Evolutionary conservation across 2,329 filamentous ascomycete genomes (phyloP), one percentile per base, ranked within the genome.

Genomic region (Coleophoma cylindrospora): DNA sequence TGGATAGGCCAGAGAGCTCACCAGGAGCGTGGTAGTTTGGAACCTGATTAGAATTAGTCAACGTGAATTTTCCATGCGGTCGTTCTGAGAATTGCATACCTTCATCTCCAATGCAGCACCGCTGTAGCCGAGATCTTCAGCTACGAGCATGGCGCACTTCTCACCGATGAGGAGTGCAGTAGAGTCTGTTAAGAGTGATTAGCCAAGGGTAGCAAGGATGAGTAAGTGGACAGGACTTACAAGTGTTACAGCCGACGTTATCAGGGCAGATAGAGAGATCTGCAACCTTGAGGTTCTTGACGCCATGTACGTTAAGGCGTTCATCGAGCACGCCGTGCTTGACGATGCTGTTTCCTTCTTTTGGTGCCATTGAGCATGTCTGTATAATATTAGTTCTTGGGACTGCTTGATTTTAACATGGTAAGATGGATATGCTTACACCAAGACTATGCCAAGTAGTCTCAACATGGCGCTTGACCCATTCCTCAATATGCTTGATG

Each of bases 311-410:
- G 58, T 89, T 90, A 50, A 91, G 76, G 52, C 86, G 80, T 68
- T 89, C 85, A 63, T 91, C 87, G 36, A 91, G 70, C 0, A 91
- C 87, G 52, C 87, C 87, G 61, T 90, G 85, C 71, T 87, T 88
- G 66, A 91, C 86, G 61, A 91, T 88, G 61, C 79, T 84, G 72
- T 90, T 91, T 52, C 88, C 87, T 61, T 89, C 79, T 53, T 71
- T 77, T 4, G 87, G 87, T 0, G 85, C 86, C 85, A 91, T 91
- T 47, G 83, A 87, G 70, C 86, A 89, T 1, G 86, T 90, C 69
- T 72, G 32, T 34, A 3, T 40, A 6, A 22, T 45, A 22, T 45
- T 17, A 50, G 41, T 38, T 33, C n/a, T 12, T 14, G 12, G 19
- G 27, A 27, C 27, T 27, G 7, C 9, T 27, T 17, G 40, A 32